These are phyloP conservation scores for Phaeoacremonium minimum DNA, from an alignment of 2,329 filamentous ascomycete species.

Conservation along the genomic window DNA sequence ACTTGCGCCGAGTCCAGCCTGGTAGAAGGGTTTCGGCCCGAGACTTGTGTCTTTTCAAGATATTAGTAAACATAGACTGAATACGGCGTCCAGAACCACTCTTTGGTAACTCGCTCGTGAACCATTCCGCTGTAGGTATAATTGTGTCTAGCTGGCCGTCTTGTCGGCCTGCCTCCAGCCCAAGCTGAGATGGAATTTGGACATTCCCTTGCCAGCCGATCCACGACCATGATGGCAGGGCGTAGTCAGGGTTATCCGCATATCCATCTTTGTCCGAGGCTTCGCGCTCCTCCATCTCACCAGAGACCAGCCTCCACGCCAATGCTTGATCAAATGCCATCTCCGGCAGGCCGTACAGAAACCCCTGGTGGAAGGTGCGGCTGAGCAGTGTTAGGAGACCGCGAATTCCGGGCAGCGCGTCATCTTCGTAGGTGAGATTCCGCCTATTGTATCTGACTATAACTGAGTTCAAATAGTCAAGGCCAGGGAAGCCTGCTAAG, in stretches of 20 bases:
- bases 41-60: too few relatives aligned
- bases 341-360: slow-evolving; percentile 11
- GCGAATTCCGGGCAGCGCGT: slow-evolving; percentile 8
- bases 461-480: not conserved
- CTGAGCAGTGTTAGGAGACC: slow-evolving; percentile 5
- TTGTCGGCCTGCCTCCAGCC: not conserved
- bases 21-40: too few relatives aligned
- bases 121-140: slow-evolving; percentile 2
- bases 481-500: not conserved
- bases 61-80: too few relatives aligned
- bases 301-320: slow-evolving; percentile 5
- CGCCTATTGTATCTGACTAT: not conserved
- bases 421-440: slow-evolving; percentile 9
- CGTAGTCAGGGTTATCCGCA: not conserved
- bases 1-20: too few relatives aligned
- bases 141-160: not conserved
- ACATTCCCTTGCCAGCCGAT: slow-evolving; percentile 1
- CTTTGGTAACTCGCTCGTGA: too few relatives aligned
- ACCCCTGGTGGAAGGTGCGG: slow-evolving; percentile 10
- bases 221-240: slow-evolving; percentile 4
- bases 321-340: slow-evolving; percentile 12
- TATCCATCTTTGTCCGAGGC: not conserved
- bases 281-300: not conserved
- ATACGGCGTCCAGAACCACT: too few relatives aligned
- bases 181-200: not conserved